Percentiles rank a stretch among this genome's conserved stretches.
Evolutionary conservation across 495 filamentous ascomycete genomes (phyloP).

Genomic region (Penicillium manginii): DNA sequence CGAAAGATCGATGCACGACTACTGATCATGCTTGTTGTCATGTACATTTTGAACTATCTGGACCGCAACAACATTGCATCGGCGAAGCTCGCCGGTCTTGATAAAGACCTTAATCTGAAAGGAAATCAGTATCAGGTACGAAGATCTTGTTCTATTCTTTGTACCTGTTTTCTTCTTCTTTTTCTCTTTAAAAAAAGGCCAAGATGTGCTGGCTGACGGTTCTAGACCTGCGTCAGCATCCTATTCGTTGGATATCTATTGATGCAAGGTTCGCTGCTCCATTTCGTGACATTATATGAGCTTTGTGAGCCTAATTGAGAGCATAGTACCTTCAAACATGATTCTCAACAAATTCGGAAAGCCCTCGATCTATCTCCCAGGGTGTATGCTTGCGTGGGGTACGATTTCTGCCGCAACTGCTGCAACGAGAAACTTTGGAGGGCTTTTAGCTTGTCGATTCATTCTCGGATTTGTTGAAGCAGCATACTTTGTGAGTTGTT

Average conservation of each 20-base stretch:
- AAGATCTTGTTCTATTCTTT: background rate
- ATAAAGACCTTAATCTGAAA: conserved; percentile 45
- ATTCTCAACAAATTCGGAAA: conserved; percentile 50
- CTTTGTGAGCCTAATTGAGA: background rate
- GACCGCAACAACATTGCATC: conserved; percentile 48
- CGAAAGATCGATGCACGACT: conserved; percentile 17
- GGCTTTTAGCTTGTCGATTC: conserved; percentile 41
- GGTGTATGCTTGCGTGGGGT: conserved; percentile 55
- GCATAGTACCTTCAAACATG: conserved; percentile 59
- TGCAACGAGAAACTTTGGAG: conserved; percentile 44
- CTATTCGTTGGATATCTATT: conserved; percentile 56
- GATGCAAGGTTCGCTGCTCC: conserved; percentile 10
- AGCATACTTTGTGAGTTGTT: conserved; percentile 39
- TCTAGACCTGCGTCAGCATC: conserved; percentile 55
- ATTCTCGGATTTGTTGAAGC: conserved; percentile 54
- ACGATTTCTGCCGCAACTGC: conserved; percentile 49
- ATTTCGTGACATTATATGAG: conserved; percentile 40
- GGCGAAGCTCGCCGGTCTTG: conserved; percentile 42
- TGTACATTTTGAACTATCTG: conserved; percentile 56
- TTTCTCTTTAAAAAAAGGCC: too few species aligned
- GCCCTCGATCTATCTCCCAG: conserved; percentile 34
- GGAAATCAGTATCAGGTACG: conserved; percentile 44
- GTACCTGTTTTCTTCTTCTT: too few species aligned
- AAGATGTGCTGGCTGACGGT: background rate
- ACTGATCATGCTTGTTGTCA: conserved; percentile 29